Base-by-base conservation (phyloP, 2,329 filamentous ascomycete species). In the Fusarium falciforme region DNA sequence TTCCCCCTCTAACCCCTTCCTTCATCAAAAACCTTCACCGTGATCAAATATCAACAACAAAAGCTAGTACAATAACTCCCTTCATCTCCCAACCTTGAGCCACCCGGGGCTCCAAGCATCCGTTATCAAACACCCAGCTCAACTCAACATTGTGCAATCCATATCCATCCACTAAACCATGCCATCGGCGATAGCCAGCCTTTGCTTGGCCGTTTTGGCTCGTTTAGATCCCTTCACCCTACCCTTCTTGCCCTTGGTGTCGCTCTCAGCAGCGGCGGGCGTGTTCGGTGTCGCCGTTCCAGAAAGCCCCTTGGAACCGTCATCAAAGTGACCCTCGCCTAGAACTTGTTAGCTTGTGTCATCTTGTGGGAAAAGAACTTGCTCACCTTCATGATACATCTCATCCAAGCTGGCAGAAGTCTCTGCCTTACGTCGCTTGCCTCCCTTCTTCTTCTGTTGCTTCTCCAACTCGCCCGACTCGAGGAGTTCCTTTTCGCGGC, bases 331-430 rank as follows among this genome's bases (percentile, higher is more conserved):
- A 69, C 96, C 96, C 88, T 99, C 96, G 79, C 96, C 96, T 98
- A 79, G 62, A 6, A 42, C 14, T 14, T 64, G 75, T 83, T 78
- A 83, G 78, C 44, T 61, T 59, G 9, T 57, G 17, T 17, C 12
- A 35, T 29, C 31, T 11, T 7, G 40, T 2, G 20, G 7, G 70
- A 10, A 6, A 22, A n/a, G 35, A 55, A 29, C 6, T 14, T 60
- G 85, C 94, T 91, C 83, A 98, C 96, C 96, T 89, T 99, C 96
- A 82, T 99, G 96, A 85, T 99, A 99, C 94, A 99, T 95, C 81
- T 98, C 96, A 82, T 98, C 96, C 83, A 98, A 85, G 79, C 93
- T 96, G 78, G 90, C 89, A 47, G 85, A 83, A 42, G 82, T 85
- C 68, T 86, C 86, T 47, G 84, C 85, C 70, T 86, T 85, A 82